Conservation (phyloP, 768 basidiomycete species). For the Lactifluus rugatus region DNA sequence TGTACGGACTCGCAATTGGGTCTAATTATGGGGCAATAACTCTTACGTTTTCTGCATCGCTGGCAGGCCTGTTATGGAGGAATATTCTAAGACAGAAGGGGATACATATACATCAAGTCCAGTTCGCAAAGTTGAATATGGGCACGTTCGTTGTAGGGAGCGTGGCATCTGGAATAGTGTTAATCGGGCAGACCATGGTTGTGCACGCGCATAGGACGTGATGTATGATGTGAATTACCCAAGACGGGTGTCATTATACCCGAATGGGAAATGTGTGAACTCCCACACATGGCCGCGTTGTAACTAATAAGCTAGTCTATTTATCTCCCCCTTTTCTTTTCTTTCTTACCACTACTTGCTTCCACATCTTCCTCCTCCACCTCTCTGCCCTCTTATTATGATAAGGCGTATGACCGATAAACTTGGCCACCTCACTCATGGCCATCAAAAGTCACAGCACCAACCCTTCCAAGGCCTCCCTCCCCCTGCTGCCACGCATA, state of each 20-base stretch:
- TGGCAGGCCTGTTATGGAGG: conserved; percentile 83
- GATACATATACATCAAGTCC: conserved; percentile 45
- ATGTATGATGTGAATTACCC: background rate
- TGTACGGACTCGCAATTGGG: conserved; percentile 65
- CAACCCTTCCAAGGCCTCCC: conserved; percentile 17
- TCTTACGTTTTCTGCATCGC: conserved; percentile 78
- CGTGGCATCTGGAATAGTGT: conserved; percentile 56
- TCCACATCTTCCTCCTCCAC: background rate
- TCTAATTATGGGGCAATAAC: conserved; percentile 88
- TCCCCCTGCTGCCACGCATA: conserved; percentile 12
- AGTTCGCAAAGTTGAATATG: conserved; percentile 70
- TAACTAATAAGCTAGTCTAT: background rate
- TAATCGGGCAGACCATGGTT: conserved; percentile 60
- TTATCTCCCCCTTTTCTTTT: too few relatives aligned
- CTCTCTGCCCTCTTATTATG: conserved; percentile 16
- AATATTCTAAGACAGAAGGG: conserved; percentile 65
- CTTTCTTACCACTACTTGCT: too few relatives aligned
- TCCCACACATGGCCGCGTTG: too few relatives aligned
- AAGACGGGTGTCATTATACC: conserved; percentile 13
- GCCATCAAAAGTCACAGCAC: conserved; percentile 19
- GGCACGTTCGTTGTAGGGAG: conserved; percentile 58
- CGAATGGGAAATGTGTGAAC: conserved; percentile 9
- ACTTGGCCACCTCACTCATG: conserved; percentile 23
- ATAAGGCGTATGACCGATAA: conserved; percentile 29
- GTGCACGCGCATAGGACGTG: too few relatives aligned